These are phyloP conservation scores for Priceomyces medius DNA, from an alignment of 805 yeast species.

Conservation along the genomic window DNA sequence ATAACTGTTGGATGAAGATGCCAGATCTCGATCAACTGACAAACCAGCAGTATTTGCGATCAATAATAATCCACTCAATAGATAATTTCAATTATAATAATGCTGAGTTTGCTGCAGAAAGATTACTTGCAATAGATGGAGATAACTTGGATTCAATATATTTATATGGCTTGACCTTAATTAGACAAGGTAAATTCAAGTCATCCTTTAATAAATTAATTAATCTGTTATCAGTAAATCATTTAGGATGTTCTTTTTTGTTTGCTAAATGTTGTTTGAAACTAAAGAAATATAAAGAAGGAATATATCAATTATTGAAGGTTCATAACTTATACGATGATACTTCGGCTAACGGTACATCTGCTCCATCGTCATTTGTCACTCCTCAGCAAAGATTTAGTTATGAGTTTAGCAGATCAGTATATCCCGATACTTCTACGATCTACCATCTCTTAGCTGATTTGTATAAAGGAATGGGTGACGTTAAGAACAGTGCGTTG, in stretches of 20 bases:
- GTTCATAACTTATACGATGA: conserved; percentile 31
- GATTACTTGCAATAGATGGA: conserved; percentile 64
- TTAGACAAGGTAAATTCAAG: conserved; percentile 56
- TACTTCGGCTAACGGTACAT: conserved; percentile 2
- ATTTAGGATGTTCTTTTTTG: conserved; percentile 74
- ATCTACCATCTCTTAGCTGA: conserved; percentile 69
- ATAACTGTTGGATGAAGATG: neutral
- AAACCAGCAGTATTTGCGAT: conserved; percentile 47
- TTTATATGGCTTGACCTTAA: conserved; percentile 67
- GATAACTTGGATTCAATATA: conserved; percentile 60
- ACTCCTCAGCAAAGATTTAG: conserved; percentile 21
- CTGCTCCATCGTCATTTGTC: conserved; percentile 12
- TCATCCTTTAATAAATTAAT: conserved; percentile 53
- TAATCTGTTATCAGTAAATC: conserved; percentile 41
- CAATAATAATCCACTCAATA: conserved; percentile 63
- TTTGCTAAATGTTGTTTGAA: conserved; percentile 67
- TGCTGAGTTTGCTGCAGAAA: conserved; percentile 86
- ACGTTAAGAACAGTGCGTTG: conserved; percentile 60
- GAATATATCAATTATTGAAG: conserved; percentile 47
- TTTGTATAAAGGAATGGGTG: conserved; percentile 58
- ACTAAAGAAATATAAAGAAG: conserved; percentile 57
- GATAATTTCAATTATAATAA: conserved; percentile 68
- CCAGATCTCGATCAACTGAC: conserved; percentile 14
- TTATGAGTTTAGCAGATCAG: conserved; percentile 39
- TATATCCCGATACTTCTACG: conserved; percentile 68